phyloP scores from a whole-genome alignment of 2,329 filamentous ascomycete genomes.

The Scedosporium dehoogii region DNA sequence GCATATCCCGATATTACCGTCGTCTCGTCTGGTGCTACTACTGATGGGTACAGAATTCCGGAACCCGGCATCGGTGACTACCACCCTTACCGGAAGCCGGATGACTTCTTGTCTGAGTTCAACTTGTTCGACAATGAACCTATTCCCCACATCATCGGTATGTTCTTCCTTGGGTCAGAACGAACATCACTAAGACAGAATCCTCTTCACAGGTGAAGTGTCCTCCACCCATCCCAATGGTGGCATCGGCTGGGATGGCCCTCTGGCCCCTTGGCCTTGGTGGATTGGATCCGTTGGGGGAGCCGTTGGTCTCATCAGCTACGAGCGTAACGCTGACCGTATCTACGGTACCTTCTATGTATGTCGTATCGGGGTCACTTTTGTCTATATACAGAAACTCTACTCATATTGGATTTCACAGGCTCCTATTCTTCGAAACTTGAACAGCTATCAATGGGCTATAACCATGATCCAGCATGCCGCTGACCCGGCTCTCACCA shows the following conservation, averaged over 20 bases:
- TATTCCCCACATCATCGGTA: constrained; percentile 20
- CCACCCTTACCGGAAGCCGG: constrained; percentile 40
- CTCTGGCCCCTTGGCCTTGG: constrained; percentile 38
- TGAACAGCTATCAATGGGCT: constrained; percentile 40
- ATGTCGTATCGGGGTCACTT: background rate
- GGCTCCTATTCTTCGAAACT: constrained; percentile 37
- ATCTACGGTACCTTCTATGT: constrained; percentile 42
- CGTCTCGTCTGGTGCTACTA: constrained; percentile 37
- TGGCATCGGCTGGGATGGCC: constrained; percentile 34
- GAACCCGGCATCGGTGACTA: constrained; percentile 35
- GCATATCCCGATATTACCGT: constrained; percentile 48
- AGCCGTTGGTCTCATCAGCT: constrained; percentile 54
- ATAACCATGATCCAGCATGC: constrained; percentile 40
- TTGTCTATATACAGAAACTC: background rate
- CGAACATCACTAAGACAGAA: background rate
- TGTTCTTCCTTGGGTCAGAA: too few species aligned
- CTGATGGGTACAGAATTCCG: constrained; percentile 31
- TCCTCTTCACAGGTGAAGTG: constrained; percentile 30
- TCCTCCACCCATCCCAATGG: constrained; percentile 42
- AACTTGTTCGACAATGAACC: constrained; percentile 40
- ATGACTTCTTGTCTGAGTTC: constrained; percentile 39
- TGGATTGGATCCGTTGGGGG: constrained; percentile 54
- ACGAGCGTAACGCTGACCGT: constrained; percentile 53
- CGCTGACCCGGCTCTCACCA: constrained; percentile 36
- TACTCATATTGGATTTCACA: constrained; percentile 6